Evolutionary conservation across 1,284 basidiomycete genomes (phyloP).

Genomic region (Ceratobasidium papillatum): DNA sequence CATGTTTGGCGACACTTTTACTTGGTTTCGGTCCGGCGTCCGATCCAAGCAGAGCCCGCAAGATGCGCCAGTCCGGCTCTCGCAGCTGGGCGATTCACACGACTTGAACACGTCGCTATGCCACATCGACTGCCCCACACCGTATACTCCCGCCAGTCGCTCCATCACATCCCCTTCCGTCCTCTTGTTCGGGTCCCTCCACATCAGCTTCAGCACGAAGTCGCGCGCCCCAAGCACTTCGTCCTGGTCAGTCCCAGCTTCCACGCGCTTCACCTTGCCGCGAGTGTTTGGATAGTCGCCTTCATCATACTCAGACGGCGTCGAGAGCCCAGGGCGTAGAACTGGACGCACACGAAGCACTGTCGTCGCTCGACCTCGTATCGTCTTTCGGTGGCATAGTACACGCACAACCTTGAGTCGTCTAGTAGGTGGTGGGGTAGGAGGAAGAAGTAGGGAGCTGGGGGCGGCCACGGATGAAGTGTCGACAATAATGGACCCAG

Average conservation of each 20-base stretch:
- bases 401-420: constrained; percentile 5
- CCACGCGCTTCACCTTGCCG: no score
- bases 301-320: not conserved
- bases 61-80: not conserved
- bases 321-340: not conserved
- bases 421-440: not conserved
- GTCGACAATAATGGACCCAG: no score
- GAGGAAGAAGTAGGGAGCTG: no score
- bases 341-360: constrained; percentile 16
- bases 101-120: not conserved
- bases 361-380: constrained; percentile 22
- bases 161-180: constrained; percentile 23
- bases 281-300: no score
- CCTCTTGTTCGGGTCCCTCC: constrained; percentile 1
- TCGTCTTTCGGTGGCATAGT: constrained; percentile 27
- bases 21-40: not conserved
- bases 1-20: not conserved
- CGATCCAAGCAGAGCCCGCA: not conserved
- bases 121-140: not conserved
- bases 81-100: not conserved
- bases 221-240: no score
- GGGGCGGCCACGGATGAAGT: no score
- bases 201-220: constrained; percentile 27
- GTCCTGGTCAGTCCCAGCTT: no score
- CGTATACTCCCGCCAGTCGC: not conserved